These are phyloP conservation scores for Amesomyces nigricolor DNA, from an alignment of 2,329 filamentous ascomycete genomes.

Conservation along the genomic window DNA sequence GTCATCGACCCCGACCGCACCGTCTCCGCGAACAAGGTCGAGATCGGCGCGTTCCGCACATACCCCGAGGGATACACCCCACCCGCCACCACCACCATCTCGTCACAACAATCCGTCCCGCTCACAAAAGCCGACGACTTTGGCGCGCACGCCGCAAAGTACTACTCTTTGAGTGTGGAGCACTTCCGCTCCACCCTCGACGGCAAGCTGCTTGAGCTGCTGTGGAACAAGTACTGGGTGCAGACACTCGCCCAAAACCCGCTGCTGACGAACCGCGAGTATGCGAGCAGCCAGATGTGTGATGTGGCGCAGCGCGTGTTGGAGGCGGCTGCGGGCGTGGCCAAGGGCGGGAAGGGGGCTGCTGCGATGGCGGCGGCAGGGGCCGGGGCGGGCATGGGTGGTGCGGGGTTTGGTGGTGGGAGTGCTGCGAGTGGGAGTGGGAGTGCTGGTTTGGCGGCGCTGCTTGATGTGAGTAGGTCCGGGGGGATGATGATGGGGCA, in stretches of 20 bases:
- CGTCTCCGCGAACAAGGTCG: constrained; percentile 88
- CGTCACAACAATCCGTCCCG: constrained; percentile 63
- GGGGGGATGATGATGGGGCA: not conserved
- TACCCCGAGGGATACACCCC: constrained; percentile 71
- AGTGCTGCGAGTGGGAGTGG: constrained; percentile 25
- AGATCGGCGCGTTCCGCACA: constrained; percentile 94
- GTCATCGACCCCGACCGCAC: constrained; percentile 96
- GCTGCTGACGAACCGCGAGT: constrained; percentile 87
- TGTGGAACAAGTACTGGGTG: constrained; percentile 99
- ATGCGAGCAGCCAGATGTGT: constrained; percentile 83
- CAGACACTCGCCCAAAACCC: constrained; percentile 89
- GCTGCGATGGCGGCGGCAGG: not conserved
- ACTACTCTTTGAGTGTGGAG: constrained; percentile 86
- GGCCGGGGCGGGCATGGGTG: too few relatives aligned
- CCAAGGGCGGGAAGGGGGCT: not conserved
- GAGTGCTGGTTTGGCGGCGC: not conserved
- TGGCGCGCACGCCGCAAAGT: constrained; percentile 82
- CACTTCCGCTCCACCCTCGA: constrained; percentile 95
- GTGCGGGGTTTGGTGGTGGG: constrained; percentile 2
- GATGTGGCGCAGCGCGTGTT: constrained; percentile 80
- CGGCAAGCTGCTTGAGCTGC: constrained; percentile 72
- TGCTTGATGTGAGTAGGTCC: not conserved
- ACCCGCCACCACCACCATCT: constrained; percentile 2
- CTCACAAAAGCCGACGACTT: constrained; percentile 94
- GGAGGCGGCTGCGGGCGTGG: constrained; percentile 47